Evolutionary conservation across 345 rosid genomes (phyloP).

Genomic region (Camelina laxa): DNA sequence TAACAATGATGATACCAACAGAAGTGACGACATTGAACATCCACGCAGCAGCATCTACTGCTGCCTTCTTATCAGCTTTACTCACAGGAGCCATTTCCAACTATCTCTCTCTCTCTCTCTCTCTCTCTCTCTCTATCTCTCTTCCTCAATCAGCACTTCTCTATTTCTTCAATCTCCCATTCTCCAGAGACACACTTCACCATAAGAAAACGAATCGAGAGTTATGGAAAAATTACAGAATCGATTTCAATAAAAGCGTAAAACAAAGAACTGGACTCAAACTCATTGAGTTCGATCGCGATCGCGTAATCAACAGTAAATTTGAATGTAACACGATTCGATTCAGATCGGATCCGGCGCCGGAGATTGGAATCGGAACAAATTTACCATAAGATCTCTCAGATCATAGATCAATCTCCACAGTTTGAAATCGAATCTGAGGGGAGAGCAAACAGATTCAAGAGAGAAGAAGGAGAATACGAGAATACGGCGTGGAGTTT

Average conservation of each 20-base stretch:
- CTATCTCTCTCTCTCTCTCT: slow-evolving; percentile 11
- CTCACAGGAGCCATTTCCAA: slow-evolving; percentile 61
- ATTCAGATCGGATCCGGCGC: slow-evolving; percentile 33
- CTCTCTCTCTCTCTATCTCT: slow-evolving; percentile 10
- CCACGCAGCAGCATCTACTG: slow-evolving; percentile 96
- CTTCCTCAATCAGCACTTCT: background rate
- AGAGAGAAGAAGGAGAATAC: slow-evolving; percentile 4
- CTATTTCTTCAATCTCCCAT: slow-evolving; percentile 38
- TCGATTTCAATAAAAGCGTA: background rate
- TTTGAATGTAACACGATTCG: background rate
- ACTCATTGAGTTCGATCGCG: slow-evolving; percentile 18
- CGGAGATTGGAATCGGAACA: slow-evolving; percentile 18
- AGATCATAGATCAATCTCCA: slow-evolving; percentile 2
- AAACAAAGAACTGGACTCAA: background rate
- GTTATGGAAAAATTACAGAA: slow-evolving; percentile 7
- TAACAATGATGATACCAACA: slow-evolving; percentile 93
- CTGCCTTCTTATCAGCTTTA: slow-evolving; percentile 82
- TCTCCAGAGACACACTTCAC: slow-evolving; percentile 21
- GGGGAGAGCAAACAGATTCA: background rate
- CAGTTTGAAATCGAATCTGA: background rate
- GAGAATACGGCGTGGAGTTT: slow-evolving; percentile 18
- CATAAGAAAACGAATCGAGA: background rate
- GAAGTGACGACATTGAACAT: slow-evolving; percentile 98
- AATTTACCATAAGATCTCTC: slow-evolving; percentile 32
- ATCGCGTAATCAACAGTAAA: background rate